phyloP scores from a whole-genome alignment of 192 early-diverging fungal genomes.

The Chytriomyces confervae region DNA sequence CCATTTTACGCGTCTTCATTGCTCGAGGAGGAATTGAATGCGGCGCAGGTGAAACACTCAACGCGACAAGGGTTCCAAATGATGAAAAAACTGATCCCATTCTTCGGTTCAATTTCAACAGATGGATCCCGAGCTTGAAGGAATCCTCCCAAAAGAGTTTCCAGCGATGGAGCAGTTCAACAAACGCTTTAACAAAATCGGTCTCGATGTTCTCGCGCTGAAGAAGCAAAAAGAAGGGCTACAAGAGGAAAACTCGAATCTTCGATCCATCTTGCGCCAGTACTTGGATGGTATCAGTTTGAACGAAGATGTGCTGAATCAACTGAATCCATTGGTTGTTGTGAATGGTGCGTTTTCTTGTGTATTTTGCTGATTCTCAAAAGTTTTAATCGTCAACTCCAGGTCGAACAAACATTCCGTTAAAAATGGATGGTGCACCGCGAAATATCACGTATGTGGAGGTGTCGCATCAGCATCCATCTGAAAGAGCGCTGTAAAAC shows the following conservation, averaged over 20 bases:
- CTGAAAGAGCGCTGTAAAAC: not conserved
- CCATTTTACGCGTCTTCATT: conserved; percentile 45
- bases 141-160: conserved; percentile 53
- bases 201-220: conserved; percentile 57
- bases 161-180: conserved; percentile 64
- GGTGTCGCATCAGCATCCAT: conserved; percentile 44
- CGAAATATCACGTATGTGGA: conserved; percentile 59
- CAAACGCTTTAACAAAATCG: conserved; percentile 65
- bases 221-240: conserved; percentile 50
- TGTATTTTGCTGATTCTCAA: not conserved
- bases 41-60: conserved; percentile 6
- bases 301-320: conserved; percentile 54
- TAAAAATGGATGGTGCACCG: conserved; percentile 45
- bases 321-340: conserved; percentile 62
- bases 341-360: conserved; percentile 49
- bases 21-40: conserved; percentile 12
- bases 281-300: conserved; percentile 68
- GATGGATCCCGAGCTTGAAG: conserved; percentile 26
- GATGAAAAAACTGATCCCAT: too few species aligned
- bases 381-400: not conserved
- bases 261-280: conserved; percentile 60
- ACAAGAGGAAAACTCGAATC: conserved; percentile 58
- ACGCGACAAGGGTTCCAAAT: conserved; percentile 1
- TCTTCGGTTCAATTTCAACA: conserved; percentile 15
- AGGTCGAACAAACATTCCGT: conserved; percentile 57